These are phyloP conservation scores for Aspergillus pseudoglaucus DNA, from an alignment of 2,329 filamentous ascomycete species.

Conservation along the genomic window DNA sequence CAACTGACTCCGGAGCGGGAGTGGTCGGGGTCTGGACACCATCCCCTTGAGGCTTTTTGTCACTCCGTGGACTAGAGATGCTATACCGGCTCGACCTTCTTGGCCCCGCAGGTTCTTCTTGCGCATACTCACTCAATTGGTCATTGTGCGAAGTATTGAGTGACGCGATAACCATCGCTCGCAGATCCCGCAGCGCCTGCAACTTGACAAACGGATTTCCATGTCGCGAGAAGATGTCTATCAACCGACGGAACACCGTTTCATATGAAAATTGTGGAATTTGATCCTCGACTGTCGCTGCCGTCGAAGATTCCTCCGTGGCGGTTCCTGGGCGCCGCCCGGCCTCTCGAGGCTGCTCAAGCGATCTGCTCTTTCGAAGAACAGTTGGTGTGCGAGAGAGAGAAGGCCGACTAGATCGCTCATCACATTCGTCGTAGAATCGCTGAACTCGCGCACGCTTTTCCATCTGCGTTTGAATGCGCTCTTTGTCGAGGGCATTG, in stretches of 20 bases:
- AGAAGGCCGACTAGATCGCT: conserved; percentile 20
- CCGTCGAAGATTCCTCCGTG: conserved; percentile 1
- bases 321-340: neutral
- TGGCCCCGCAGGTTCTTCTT: conserved; percentile 2
- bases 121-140: conserved; percentile 4
- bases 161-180: conserved; percentile 72
- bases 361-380: conserved; percentile 30
- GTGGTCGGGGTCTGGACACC: conserved; percentile 16
- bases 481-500: conserved; percentile 47
- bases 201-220: conserved; percentile 84
- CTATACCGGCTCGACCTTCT: conserved; percentile 21
- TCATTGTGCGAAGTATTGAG: conserved; percentile 52
- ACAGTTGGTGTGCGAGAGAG: conserved; percentile 15
- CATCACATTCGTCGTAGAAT: conserved; percentile 33
- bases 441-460: conserved; percentile 32
- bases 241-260: conserved; percentile 68
- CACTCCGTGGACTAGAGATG: conserved; percentile 22
- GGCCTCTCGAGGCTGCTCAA: conserved; percentile 16
- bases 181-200: conserved; percentile 72
- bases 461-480: conserved; percentile 34
- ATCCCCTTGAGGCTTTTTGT: conserved; percentile 10
- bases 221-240: conserved; percentile 82
- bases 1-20: conserved; percentile 22
- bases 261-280: conserved; percentile 64
- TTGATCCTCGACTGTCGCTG: conserved; percentile 31